These are phyloP conservation scores for Candida neerlandica DNA, from an alignment of 1,139 yeast species.

Conservation along the genomic window DNA sequence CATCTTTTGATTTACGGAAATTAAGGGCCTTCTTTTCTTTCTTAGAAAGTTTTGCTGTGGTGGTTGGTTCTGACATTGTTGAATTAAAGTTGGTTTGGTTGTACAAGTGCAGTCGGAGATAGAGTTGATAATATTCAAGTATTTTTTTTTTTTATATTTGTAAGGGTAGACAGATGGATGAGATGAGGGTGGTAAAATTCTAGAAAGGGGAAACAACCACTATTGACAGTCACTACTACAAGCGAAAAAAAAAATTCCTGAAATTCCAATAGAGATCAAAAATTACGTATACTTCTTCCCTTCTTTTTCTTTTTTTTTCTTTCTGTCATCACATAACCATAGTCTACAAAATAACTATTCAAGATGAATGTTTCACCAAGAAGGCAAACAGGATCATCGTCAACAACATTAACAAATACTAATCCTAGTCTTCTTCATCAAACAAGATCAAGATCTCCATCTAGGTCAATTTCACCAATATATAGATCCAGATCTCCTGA, in stretches of 20 bases:
- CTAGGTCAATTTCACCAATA: constrained; percentile 8
- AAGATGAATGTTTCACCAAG: neutral
- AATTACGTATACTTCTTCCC: neutral
- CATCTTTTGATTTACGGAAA: constrained; percentile 50
- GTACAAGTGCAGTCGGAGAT: no score
- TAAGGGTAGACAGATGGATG: no score
- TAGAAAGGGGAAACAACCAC: no score
- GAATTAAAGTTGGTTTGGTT: neutral
- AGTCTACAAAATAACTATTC: no score
- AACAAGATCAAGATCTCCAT: constrained; percentile 8
- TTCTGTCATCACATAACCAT: no score
- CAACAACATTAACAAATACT: neutral
- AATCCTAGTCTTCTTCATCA: neutral
- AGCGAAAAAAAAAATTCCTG: no score
- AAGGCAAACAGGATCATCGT: neutral
- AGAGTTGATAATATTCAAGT: no score
- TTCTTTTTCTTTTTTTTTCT: no score
- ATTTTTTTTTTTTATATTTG: no score
- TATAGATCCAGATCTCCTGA: constrained; percentile 15
- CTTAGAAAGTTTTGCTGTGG: constrained; percentile 54
- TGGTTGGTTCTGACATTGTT: constrained; percentile 24
- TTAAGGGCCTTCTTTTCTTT: constrained; percentile 79
- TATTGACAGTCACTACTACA: no score
- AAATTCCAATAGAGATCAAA: neutral
- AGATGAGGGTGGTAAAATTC: no score